A percentile compares a stretch with the other conserved stretches of the same genome.
phyloP scores from a whole-genome alignment of 2,329 filamentous ascomycete species.

The Ceratocystis ficicola region DNA sequence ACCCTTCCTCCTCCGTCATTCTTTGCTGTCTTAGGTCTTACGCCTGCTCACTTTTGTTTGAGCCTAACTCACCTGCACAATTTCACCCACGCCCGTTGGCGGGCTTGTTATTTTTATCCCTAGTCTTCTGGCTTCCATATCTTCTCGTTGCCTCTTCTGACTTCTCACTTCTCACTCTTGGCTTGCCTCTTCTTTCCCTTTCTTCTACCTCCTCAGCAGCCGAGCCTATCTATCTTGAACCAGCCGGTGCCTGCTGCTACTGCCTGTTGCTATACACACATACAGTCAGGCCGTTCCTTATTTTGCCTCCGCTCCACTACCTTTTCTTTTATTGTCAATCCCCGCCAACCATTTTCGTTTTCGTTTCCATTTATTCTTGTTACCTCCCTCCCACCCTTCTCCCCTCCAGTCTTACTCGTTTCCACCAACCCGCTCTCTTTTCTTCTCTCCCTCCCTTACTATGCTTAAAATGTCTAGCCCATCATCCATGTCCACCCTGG shows the following conservation, averaged over 20 bases:
- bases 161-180: background rate
- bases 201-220: background rate
- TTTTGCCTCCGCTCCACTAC: background rate
- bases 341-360: background rate
- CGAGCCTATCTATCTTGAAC: background rate
- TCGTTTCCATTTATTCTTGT: background rate
- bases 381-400: background rate
- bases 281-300: background rate
- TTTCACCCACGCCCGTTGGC: too few relatives aligned
- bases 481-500: slow-evolving; percentile 3
- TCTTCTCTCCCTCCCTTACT: background rate
- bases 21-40: background rate
- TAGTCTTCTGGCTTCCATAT: background rate
- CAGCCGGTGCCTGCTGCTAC: background rate
- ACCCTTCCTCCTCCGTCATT: background rate
- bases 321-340: background rate
- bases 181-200: background rate
- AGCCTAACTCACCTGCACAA: too few relatives aligned
- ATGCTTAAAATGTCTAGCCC: slow-evolving; percentile 9
- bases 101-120: too few relatives aligned
- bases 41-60: background rate
- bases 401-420: background rate
- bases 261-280: background rate
- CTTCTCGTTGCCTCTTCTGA: background rate
- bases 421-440: background rate